Evolutionary conservation across 495 filamentous ascomycete species (phyloP), one percentile per base, ranked within the genome.

Genomic region (Trichoderma virens): DNA sequence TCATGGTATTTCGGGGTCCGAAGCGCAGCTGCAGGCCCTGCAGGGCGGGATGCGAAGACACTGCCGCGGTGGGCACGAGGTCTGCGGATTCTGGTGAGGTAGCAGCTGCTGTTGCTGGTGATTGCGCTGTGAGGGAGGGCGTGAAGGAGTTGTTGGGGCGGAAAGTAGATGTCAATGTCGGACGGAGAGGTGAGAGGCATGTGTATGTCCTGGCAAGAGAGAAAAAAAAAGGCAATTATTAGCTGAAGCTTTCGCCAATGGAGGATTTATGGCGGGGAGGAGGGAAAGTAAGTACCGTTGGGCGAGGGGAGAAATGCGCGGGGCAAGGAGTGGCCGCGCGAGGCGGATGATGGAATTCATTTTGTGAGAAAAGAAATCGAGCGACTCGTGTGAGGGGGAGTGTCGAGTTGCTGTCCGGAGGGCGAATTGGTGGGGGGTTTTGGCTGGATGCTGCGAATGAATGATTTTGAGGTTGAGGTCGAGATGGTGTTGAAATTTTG

Each of bases 1-100:
- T 70, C 76, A 80, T 75, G 41, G 76, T 80, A 38, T 77, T 69
- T 28, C 78, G 73, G 41, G 79, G 79, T 0, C 76, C 79, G 73
- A 71, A 80, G 23, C 79, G 75, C 54, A 80, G 70, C 70, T 81
- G 79, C 47, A 65, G 31, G 11, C 68, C 69, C 20, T 31, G 20
- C 23, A 81, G 69, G 39, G 74, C 74, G 45, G 79, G 79, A 67
- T 79, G 73, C 25, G 71, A 31, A 3, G 76, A 72, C 54, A 80
- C 67, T 20, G 71, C 39, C 0, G 72, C 59, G 62, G 69, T 75
- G 38, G 78, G 70, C 0, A 80, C 69, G 1, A 82, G 54, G 63
- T 82, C 79, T 2, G 67, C 56, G 8, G 65, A 34, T n/a, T n/a
- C n/a, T n/a, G n/a, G n/a, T n/a, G n/a, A n/a, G n/a, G n/a, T n/a